These are phyloP conservation scores for Emergomyces pasteurianus DNA, from an alignment of 2,329 filamentous ascomycete species.

Conservation along the genomic window DNA sequence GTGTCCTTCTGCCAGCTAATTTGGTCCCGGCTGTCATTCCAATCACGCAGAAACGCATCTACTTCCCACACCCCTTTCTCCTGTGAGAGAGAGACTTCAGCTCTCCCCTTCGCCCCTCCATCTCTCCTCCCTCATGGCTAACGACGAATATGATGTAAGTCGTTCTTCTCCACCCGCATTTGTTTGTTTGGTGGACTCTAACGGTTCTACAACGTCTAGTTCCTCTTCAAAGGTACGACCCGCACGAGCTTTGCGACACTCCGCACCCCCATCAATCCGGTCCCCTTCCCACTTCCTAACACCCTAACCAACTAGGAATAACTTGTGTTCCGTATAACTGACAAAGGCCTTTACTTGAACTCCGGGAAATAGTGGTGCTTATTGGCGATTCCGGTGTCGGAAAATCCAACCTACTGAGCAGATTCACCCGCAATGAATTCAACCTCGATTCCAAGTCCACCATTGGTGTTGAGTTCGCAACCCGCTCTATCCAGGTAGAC, in stretches of 20 bases:
- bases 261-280: conserved; percentile 12
- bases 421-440: conserved; percentile 99
- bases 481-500: conserved; percentile 95
- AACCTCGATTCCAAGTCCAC: conserved; percentile 99
- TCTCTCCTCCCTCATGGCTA: conserved; percentile 58
- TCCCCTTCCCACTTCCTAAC: neutral
- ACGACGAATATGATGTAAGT: conserved; percentile 99
- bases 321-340: neutral
- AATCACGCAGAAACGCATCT: neutral
- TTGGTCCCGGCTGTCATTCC: neutral
- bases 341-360: conserved; percentile 1
- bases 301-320: neutral
- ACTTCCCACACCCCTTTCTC: neutral
- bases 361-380: conserved; percentile 60
- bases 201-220: conserved; percentile 34
- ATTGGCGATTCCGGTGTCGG: conserved; percentile 99
- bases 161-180: neutral
- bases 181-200: neutral
- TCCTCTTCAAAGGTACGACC: conserved; percentile 89
- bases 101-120: conserved; percentile 9
- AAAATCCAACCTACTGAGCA: conserved; percentile 98
- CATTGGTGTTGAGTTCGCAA: conserved; percentile 98
- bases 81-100: neutral
- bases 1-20: neutral
- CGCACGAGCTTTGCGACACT: conserved; percentile 11